Base-by-base conservation (phyloP, 2,329 filamentous ascomycete genomes). In the Proliferodiscus dingleyae region DNA sequence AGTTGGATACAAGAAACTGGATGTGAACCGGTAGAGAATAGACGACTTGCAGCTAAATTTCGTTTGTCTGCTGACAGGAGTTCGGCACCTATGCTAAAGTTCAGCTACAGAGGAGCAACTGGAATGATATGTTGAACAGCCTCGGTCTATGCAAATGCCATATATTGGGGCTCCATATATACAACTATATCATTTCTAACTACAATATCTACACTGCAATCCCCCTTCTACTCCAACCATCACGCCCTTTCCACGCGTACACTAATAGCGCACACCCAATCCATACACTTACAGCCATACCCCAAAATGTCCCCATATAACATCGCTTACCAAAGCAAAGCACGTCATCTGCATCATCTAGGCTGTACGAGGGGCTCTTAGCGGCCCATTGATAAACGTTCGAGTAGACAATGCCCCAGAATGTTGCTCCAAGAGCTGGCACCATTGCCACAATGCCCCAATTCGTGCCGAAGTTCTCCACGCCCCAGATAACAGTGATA, bases 391-490 rank as follows among this genome's bases (percentile, higher is more conserved):
- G 83, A 60, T 94, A 94, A 2, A 88, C 81, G 0, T 74, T 78
- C 5, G 86, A 88, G 64, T 97, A 98, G n/a, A 96, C 71, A 1
- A 93, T 66, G 0, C 90, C 89, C 89, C 91, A 98, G 24, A 95
- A 75, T 0, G 89, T 89, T 0, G 91, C 89, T 0, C 91, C 93
- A 0, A 86, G 68, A 0, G 93, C 93, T 2, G 93, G 93, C 46
- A 91, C 83, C 73, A 94, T 93, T 33, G 90, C 89, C 6, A 97
- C 82, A 50, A 97, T 90, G 8, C 93, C 93, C 82, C 91, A 98
- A 60, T 98, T 97, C 0, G 93, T 98, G 47, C 89, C 93, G 63
- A 98, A 97, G 64, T 97, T 98, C 71, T 97, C 90, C 0, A 95
- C 89, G 21, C 93, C 93, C 93, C 93, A 98, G 37, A 98, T 91